Base-by-base conservation (phyloP, 768 basidiomycete genomes). In the Trametes cinnabarina region DNA sequence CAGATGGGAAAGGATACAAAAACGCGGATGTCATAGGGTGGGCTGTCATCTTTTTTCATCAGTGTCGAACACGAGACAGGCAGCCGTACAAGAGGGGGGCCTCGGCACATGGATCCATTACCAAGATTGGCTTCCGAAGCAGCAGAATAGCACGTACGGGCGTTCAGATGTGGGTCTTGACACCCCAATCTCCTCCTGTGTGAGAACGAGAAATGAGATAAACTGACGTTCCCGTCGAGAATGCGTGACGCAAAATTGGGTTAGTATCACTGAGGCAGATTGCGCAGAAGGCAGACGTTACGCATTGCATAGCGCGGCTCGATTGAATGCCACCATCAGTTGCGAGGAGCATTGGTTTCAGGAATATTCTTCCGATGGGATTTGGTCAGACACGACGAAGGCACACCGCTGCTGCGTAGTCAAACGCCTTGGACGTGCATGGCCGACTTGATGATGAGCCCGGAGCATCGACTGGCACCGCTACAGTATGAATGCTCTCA, bases 1-100 rank as follows among this genome's bases (percentile, higher is more conserved):
- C 43, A 32, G 53, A 12, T 55, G 54, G 37, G 54, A 55, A 55
- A 39, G 23, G 17, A 28, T n/a, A 28, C 46, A 39, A 46, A 25
- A 26, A 48, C 37, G 19, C 11, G 54, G 23, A 30, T 25, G 5
- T 4, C 11, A 30, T 12, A n/a, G 17, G 23, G 39, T 46, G 47
- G 46, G 46, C n/a, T 25, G 47, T 41, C 43, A 46, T 51, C 25
- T 35, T 51, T n/a, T 40, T 20, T 42, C 53, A 34, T 26, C 23
- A 39, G 14, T 26, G 25, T n/a, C 23, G 37, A 47, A 12, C 28
- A 47, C 30, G 41, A 25, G 43, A 12, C 54, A 46, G 54, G n/a
- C 46, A 37, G 46, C 54, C 25, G 46, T 17, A 20, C 25, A 25
- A 17, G 37, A 25, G 28, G 11, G 17, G 22, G 41, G 17, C 42